These are phyloP conservation scores for Boletus vinaceobasis DNA, from an alignment of 768 basidiomycete genomes.

Conservation along the genomic window DNA sequence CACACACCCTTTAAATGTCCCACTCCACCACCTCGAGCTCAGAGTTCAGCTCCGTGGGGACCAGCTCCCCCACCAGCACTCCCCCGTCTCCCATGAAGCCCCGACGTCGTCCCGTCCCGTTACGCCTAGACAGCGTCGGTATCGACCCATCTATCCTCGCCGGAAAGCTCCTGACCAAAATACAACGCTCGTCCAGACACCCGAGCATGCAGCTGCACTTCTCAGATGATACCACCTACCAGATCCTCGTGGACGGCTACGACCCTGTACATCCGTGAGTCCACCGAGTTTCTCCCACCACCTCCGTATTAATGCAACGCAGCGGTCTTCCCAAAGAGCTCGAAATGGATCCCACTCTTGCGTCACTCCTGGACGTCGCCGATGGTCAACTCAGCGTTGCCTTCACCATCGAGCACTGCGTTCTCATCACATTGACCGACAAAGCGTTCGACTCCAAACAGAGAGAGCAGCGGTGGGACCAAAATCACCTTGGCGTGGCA, in stretches of 20 bases:
- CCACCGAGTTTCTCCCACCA: neutral
- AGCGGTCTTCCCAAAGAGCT: constrained; percentile 56
- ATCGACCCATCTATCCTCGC: constrained; percentile 40
- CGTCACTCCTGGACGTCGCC: constrained; percentile 41
- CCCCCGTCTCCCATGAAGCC: constrained; percentile 22
- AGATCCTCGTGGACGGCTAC: constrained; percentile 63
- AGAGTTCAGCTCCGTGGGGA: constrained; percentile 6
- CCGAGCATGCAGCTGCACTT: constrained; percentile 49
- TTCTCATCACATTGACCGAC: constrained; percentile 52
- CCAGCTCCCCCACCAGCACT: constrained; percentile 9
- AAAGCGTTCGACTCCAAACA: constrained; percentile 49
- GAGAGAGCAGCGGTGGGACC: constrained; percentile 32
- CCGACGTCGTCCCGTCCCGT: constrained; percentile 34
- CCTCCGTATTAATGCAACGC: neutral
- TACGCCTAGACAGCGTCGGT: constrained; percentile 33
- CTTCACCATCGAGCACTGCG: constrained; percentile 50
- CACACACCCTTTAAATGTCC: constrained; percentile 13
- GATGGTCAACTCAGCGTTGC: constrained; percentile 31
- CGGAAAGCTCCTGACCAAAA: constrained; percentile 43
- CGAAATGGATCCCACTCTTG: constrained; percentile 46
- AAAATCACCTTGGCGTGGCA: constrained; percentile 42
- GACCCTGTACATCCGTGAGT: constrained; percentile 45
- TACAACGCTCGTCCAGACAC: constrained; percentile 41
- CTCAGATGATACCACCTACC: constrained; percentile 40
- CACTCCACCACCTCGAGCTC: neutral